These are phyloP conservation scores for Pezicula carpinea DNA, from an alignment of 2,329 filamentous ascomycete species.

Conservation along the genomic window DNA sequence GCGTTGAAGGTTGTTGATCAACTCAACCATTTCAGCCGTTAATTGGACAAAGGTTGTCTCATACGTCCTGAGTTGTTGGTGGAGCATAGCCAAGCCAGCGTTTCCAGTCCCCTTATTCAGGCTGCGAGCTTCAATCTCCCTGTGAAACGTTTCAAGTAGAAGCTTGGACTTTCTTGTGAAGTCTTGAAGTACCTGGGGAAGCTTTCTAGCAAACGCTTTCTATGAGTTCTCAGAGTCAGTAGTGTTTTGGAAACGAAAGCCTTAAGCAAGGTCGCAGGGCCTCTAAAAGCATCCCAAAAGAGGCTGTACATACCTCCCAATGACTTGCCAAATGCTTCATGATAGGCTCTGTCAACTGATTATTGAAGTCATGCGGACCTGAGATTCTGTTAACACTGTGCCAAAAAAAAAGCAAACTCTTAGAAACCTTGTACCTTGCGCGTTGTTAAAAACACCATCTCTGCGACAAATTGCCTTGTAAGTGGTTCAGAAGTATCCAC, in stretches of 20 bases:
- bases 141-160: constrained; percentile 37
- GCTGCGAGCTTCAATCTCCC: constrained; percentile 34
- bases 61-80: constrained; percentile 37
- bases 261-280: no score
- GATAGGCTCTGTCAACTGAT: constrained; percentile 28
- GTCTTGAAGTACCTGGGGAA: constrained; percentile 35
- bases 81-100: constrained; percentile 35
- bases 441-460: constrained; percentile 39
- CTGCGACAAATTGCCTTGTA: constrained; percentile 53
- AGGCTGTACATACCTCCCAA: constrained; percentile 13
- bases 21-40: constrained; percentile 25
- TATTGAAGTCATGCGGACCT: constrained; percentile 36
- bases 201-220: constrained; percentile 33
- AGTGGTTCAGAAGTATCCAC: constrained; percentile 45
- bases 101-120: constrained; percentile 33
- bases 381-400: background rate
- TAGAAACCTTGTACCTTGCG: constrained; percentile 15
- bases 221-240: no score
- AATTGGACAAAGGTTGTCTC: constrained; percentile 35
- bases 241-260: no score
- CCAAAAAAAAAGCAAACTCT: background rate
- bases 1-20: constrained; percentile 42
- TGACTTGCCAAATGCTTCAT: constrained; percentile 15
- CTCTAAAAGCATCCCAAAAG: background rate
- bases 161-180: constrained; percentile 30